These are phyloP conservation scores for Trametes polyzona DNA, from an alignment of 1,284 basidiomycete genomes.

Conservation along the genomic window DNA sequence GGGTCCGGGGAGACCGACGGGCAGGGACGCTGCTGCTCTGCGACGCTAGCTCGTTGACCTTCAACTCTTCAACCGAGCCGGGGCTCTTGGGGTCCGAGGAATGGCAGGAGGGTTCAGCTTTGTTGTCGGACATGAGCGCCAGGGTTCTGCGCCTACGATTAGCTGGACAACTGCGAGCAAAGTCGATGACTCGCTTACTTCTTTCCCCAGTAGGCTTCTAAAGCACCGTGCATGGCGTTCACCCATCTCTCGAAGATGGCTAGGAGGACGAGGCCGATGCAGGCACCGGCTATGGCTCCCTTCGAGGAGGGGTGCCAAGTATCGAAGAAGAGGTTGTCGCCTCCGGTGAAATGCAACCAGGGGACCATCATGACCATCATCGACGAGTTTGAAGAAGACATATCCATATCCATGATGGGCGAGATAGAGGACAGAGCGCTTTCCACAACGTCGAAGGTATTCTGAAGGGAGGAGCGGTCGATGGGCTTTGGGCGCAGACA, in stretches of 20 bases:
- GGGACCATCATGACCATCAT: slow-evolving; percentile 53
- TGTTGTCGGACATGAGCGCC: slow-evolving; percentile 6
- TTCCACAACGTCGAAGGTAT: not conserved
- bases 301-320: slow-evolving; percentile 66
- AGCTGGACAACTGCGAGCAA: not conserved
- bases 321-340: slow-evolving; percentile 70
- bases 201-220: slow-evolving; percentile 60
- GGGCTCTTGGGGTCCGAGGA: not conserved
- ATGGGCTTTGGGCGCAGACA: not conserved
- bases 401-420: slow-evolving; percentile 4
- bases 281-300: slow-evolving; percentile 75
- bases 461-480: not conserved
- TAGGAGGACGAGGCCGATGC: slow-evolving; percentile 68
- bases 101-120: not conserved
- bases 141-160: slow-evolving; percentile 8
- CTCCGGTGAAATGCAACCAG: slow-evolving; percentile 66
- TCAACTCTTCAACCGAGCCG: slow-evolving; percentile 20
- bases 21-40: not conserved
- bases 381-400: slow-evolving; percentile 11
- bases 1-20: slow-evolving; percentile 24
- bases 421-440: too few species aligned
- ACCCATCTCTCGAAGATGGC: slow-evolving; percentile 73
- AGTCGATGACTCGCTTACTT: slow-evolving; percentile 48
- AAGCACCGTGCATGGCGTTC: slow-evolving; percentile 52
- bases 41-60: slow-evolving; percentile 9